These are phyloP conservation scores for Desmodesmus armatus DNA, from an alignment of 139 green algal species.

Conservation along the genomic window DNA sequence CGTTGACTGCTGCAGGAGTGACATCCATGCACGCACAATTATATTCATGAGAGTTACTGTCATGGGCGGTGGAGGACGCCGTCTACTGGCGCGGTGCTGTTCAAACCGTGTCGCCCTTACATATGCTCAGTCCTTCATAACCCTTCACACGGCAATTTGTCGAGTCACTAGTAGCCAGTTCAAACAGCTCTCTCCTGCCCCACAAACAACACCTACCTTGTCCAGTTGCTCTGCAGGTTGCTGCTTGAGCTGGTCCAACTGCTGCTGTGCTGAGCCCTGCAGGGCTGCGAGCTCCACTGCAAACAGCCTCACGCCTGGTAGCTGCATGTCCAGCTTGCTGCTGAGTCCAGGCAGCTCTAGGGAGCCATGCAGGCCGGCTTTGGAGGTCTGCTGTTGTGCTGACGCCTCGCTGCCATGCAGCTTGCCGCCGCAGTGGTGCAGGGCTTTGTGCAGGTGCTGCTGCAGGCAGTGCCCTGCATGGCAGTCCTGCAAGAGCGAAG, in stretches of 20 bases:
- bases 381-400: background rate
- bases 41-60: too few relatives aligned
- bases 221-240: background rate
- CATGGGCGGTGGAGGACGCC: too few relatives aligned
- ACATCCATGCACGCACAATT: too few relatives aligned
- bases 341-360: conserved; percentile 16
- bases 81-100: too few relatives aligned
- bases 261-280: conserved; percentile 8
- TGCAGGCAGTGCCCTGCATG: background rate
- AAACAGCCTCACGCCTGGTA: conserved; percentile 12
- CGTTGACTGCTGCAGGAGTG: too few relatives aligned
- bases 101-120: too few relatives aligned
- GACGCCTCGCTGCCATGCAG: too few relatives aligned
- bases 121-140: too few relatives aligned
- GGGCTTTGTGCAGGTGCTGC: conserved; percentile 7
- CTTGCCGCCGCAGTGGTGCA: conserved; percentile 29
- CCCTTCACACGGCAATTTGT: too few relatives aligned
- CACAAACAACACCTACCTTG: too few relatives aligned
- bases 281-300: conserved; percentile 13
- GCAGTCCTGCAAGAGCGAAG: conserved; percentile 15
- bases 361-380: background rate
- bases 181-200: too few relatives aligned
- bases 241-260: conserved; percentile 10
- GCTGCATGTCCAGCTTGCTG: background rate
- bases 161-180: too few relatives aligned